Evolutionary conservation across 192 early-diverging fungal species (phyloP).

Genomic region (Rhizoclosmatium sp.): DNA sequence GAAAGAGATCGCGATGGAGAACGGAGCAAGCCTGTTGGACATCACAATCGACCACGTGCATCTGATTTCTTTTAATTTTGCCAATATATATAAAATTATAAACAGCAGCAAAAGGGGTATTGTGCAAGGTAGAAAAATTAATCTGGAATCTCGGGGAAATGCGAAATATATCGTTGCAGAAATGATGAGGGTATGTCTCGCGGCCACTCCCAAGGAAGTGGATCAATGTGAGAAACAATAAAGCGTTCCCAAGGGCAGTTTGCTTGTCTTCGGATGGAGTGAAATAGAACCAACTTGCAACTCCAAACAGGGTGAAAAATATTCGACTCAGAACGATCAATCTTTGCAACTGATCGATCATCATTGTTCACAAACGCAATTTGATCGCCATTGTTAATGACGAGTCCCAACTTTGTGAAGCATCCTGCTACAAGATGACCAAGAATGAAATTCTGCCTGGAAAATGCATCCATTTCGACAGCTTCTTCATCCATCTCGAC

Average conservation of each 20-base stretch:
- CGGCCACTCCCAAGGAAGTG: constrained; percentile 30
- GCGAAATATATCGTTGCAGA: neutral
- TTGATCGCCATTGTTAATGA: neutral
- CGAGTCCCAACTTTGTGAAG: constrained; percentile 29
- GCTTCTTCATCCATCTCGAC: neutral
- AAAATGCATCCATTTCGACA: neutral
- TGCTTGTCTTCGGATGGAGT: neutral
- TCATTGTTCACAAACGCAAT: constrained; percentile 15
- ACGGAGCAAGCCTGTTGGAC: constrained; percentile 36
- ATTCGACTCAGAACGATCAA: constrained; percentile 8
- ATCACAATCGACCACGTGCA: constrained; percentile 46
- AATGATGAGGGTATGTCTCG: constrained; percentile 4
- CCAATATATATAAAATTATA: neutral
- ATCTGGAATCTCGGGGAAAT: constrained; percentile 18
- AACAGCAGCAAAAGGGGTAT: too few relatives aligned
- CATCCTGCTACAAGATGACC: constrained; percentile 25
- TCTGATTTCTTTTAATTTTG: constrained; percentile 32
- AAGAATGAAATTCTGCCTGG: constrained; percentile 19
- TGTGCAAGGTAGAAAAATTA: neutral
- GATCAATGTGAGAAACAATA: constrained; percentile 29
- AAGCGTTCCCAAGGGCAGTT: neutral
- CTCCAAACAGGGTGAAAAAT: neutral
- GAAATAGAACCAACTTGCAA: constrained; percentile 31
- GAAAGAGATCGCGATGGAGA: constrained; percentile 17
- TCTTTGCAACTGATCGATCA: neutral